phyloP scores from a whole-genome alignment of 2,329 filamentous ascomycete species.

The Fonsecaea pugnacius region DNA sequence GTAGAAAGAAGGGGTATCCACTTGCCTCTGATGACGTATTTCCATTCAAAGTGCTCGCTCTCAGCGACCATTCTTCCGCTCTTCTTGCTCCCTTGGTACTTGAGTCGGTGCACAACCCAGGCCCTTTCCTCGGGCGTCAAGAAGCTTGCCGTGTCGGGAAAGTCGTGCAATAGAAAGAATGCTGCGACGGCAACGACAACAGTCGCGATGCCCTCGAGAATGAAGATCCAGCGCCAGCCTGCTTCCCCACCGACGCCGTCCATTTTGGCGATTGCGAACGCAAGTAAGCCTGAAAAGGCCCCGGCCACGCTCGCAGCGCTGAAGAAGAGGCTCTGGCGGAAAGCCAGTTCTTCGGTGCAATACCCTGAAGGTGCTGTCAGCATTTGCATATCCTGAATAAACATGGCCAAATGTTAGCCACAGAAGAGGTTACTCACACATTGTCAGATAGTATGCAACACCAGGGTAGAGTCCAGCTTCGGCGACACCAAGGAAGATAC shows the following conservation, averaged over 20 bases:
- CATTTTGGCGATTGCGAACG: slow-evolving; percentile 58
- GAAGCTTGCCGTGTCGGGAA: slow-evolving; percentile 50
- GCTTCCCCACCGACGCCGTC: slow-evolving; percentile 53
- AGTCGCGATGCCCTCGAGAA: slow-evolving; percentile 58
- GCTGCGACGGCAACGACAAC: slow-evolving; percentile 48
- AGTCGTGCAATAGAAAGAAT: slow-evolving; percentile 53
- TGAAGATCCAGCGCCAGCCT: slow-evolving; percentile 59
- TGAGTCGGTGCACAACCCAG: slow-evolving; percentile 46
- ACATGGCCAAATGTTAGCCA: neutral
- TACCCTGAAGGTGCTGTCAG: slow-evolving; percentile 41
- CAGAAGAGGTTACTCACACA: slow-evolving; percentile 39
- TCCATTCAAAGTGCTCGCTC: slow-evolving; percentile 42
- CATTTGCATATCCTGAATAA: neutral
- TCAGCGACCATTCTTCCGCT: slow-evolving; percentile 38
- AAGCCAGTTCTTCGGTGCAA: slow-evolving; percentile 48
- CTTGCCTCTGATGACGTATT: slow-evolving; percentile 50
- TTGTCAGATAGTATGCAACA: slow-evolving; percentile 50
- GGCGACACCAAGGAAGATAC: slow-evolving; percentile 52
- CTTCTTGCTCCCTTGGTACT: slow-evolving; percentile 42
- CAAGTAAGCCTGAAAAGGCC: slow-evolving; percentile 57
- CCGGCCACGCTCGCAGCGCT: slow-evolving; percentile 55
- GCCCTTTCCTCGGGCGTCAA: slow-evolving; percentile 47
- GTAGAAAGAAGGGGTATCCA: slow-evolving; percentile 6
- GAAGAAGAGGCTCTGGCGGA: slow-evolving; percentile 53
- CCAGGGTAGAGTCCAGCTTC: slow-evolving; percentile 51